Evolutionary conservation across 495 filamentous ascomycete genomes (phyloP).

Genomic region (Daldinia decipiens): DNA sequence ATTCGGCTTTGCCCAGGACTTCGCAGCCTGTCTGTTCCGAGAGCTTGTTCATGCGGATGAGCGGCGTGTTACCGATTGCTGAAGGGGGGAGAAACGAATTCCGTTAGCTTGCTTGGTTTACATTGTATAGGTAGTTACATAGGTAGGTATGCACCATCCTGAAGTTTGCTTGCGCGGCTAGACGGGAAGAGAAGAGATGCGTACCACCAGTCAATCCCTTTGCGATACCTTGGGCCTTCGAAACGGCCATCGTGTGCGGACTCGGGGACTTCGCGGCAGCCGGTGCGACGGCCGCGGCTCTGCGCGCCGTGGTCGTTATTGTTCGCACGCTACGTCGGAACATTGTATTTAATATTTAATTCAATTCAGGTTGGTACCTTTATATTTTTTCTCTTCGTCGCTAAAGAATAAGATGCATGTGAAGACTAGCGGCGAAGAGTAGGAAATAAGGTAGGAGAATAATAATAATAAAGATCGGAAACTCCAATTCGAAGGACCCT

Average conservation of each 20-base stretch:
- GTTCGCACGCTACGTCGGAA: constrained; percentile 63
- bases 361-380: background rate
- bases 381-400: background rate
- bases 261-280: constrained; percentile 45
- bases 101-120: constrained; percentile 18
- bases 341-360: constrained; percentile 57
- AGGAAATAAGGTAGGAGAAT: background rate
- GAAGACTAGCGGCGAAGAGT: background rate
- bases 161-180: background rate
- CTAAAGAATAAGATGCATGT: background rate
- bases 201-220: constrained; percentile 89
- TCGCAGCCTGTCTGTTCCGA: constrained; percentile 95
- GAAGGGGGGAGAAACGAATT: constrained; percentile 14
- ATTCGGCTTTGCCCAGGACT: constrained; percentile 95
- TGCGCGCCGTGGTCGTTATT: constrained; percentile 60
- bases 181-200: constrained; percentile 15
- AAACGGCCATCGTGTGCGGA: constrained; percentile 62
- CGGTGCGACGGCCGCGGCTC: constrained; percentile 44
- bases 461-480: background rate
- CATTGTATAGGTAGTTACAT: background rate
- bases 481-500: constrained; percentile 1
- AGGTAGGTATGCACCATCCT: background rate
- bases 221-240: constrained; percentile 83
- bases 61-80: constrained; percentile 97
- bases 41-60: constrained; percentile 87